phyloP scores from a whole-genome alignment of 352 stramenopile species.

The Aphanomyces euteiches region DNA sequence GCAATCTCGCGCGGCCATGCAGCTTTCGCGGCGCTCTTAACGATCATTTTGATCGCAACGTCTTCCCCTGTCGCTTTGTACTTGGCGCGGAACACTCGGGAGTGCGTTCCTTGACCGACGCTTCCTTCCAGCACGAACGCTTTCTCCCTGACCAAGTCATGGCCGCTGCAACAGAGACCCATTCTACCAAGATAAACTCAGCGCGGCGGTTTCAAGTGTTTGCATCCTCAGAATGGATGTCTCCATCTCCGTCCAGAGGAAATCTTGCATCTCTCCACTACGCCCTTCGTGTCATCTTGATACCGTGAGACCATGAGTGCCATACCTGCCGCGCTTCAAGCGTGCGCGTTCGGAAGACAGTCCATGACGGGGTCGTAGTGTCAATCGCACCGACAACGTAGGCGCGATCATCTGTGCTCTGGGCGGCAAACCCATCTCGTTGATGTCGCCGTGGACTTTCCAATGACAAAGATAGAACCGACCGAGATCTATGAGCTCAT shows the following conservation, averaged over 20 bases:
- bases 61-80: constrained; percentile 36
- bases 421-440: too few relatives aligned
- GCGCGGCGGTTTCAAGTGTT: background rate
- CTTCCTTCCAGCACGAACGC: constrained; percentile 12
- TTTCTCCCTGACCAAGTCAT: constrained; percentile 1
- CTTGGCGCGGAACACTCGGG: constrained; percentile 46
- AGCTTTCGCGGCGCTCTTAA: constrained; percentile 36
- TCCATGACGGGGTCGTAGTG: too few relatives aligned
- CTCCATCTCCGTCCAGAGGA: too few relatives aligned
- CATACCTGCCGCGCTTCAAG: background rate
- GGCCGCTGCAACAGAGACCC: constrained; percentile 23
- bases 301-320: background rate
- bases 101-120: constrained; percentile 49
- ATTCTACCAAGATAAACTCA: background rate
- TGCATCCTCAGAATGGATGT: background rate
- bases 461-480: too few relatives aligned
- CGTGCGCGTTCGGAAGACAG: too few relatives aligned
- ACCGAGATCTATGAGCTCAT: too few relatives aligned
- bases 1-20: constrained; percentile 51
- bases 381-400: too few relatives aligned
- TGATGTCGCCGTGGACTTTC: too few relatives aligned
- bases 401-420: too few relatives aligned
- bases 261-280: too few relatives aligned
- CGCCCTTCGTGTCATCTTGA: background rate
- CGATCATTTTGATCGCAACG: constrained; percentile 64